Conservation (phyloP, 2,329 filamentous ascomycete genomes). For the Rhynchosporium secalis region DNA sequence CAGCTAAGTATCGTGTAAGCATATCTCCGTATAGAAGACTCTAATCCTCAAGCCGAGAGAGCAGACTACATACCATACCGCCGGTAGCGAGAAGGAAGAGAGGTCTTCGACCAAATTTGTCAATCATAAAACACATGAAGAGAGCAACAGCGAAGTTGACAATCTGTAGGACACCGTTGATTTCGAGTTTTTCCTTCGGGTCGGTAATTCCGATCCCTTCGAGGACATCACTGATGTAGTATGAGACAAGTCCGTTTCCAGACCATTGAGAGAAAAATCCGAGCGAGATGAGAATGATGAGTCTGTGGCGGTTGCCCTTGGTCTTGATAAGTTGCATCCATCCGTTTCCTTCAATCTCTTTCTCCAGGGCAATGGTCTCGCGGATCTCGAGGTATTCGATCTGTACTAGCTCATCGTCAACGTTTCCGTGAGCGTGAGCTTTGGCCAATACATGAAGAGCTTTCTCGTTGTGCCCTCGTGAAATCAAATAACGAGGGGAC, state of each 20-base stretch:
- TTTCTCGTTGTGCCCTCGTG: slow-evolving; percentile 51
- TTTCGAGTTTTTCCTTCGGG: slow-evolving; percentile 29
- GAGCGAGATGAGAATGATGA: slow-evolving; percentile 53
- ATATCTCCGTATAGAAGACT: too few relatives aligned
- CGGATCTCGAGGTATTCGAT: slow-evolving; percentile 47
- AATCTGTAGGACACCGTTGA: slow-evolving; percentile 37
- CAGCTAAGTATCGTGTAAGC: slow-evolving; percentile 8
- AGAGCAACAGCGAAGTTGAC: slow-evolving; percentile 33
- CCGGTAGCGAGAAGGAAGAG: slow-evolving; percentile 32
- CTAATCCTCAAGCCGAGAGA: too few relatives aligned
- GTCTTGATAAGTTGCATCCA: slow-evolving; percentile 52
- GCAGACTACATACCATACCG: slow-evolving; percentile 21
- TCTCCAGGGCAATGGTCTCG: slow-evolving; percentile 46
- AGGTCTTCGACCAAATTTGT: slow-evolving; percentile 37
- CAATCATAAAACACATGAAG: slow-evolving; percentile 36
- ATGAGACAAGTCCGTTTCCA: slow-evolving; percentile 52
- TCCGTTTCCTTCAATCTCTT: slow-evolving; percentile 47
- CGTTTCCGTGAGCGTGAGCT: slow-evolving; percentile 45
- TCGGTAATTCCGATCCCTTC: slow-evolving; percentile 41
- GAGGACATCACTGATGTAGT: slow-evolving; percentile 42
- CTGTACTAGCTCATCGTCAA: slow-evolving; percentile 43
- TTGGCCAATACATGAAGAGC: slow-evolving; percentile 50
- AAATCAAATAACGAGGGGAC: slow-evolving; percentile 44
- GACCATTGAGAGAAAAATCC: slow-evolving; percentile 60
- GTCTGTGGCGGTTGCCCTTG: slow-evolving; percentile 54